These are phyloP conservation scores for Mycena vulgaris DNA, from an alignment of 768 basidiomycete genomes.

Conservation along the genomic window DNA sequence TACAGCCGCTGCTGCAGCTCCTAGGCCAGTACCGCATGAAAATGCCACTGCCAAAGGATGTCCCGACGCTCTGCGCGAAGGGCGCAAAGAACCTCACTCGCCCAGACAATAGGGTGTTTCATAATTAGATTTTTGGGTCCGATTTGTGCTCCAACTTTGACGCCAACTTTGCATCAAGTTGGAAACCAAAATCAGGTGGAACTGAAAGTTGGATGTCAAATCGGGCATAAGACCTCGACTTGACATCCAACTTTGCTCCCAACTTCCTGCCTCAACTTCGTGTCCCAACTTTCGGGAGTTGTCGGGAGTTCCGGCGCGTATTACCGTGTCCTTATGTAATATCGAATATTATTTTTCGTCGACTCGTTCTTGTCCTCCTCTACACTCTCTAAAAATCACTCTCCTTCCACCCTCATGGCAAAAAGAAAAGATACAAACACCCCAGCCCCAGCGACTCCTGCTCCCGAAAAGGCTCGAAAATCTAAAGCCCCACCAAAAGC, in stretches of 20 bases:
- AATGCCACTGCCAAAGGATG: no score
- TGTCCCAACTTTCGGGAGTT: slow-evolving; percentile 4
- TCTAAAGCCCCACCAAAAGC: neutral
- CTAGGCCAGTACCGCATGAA: no score
- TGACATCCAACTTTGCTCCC: slow-evolving; percentile 6
- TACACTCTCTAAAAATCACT: neutral
- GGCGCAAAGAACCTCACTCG: no score
- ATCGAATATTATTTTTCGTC: no score
- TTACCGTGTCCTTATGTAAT: slow-evolving; percentile 1
- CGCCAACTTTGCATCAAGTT: neutral
- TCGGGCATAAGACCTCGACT: slow-evolving; percentile 1
- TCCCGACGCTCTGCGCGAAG: no score
- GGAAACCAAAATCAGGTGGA: neutral
- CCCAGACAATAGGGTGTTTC: no score
- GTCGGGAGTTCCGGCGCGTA: neutral
- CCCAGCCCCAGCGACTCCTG: no score
- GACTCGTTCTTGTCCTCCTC: neutral
- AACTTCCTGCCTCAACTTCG: neutral
- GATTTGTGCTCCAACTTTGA: no score
- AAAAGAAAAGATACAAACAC: no score
- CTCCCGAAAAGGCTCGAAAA: neutral
- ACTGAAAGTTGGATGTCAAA: slow-evolving; percentile 10
- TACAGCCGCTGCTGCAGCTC: no score
- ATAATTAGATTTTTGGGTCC: no score
- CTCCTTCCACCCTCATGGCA: no score